Base-by-base conservation (phyloP, 2,329 filamentous ascomycete species). In the Calonectria crousiana region DNA sequence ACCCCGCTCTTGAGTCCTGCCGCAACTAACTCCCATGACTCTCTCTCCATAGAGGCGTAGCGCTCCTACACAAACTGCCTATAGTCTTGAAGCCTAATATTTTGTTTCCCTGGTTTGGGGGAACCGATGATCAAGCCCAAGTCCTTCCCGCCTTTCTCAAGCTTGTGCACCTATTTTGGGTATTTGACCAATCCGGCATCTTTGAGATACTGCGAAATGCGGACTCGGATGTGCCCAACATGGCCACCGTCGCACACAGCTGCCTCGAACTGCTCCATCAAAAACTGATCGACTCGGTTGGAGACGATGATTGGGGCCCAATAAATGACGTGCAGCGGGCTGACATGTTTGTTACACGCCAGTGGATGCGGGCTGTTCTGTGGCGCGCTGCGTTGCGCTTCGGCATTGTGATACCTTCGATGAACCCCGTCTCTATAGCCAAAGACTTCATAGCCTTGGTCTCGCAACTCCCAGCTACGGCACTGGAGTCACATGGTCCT, bases 301-400 rank as follows among this genome's bases (percentile, higher is more conserved):
- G 83, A 1, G 84, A 86, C 6, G 82, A 84, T 4, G 84, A 85
- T 9, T 81, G 80, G 56, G 82, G 82, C 0, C 77, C 75, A 0
- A 84, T 84, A n/a, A 88, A 86, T n/a, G 87, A 89, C 32, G 84
- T 89, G 0, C 88, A 89, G 70, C 84, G 85, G 10, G 88, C 87
- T 4, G 88, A 89, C 64, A 83, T 89, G n/a, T 86, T 84, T 71
- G 87, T 89, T 4, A 89, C 88, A 0, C 81, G 86, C 1, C 87
- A 88, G 58, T 89, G 88, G 88, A 89, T 89, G 87, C 85, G 87
- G 10, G 85, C 87, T 52, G 84, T 89, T 3, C 74, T 89, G 18
- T 89, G 87, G 88, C 83, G 86, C 20, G 82, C 86, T 1, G 83
- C 85, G 0, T 79, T 85, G 34, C 79, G 82, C 0, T 82, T 82